Conservation (phyloP, 2,329 filamentous ascomycete genomes). For the Boeremia lycopersici region DNA sequence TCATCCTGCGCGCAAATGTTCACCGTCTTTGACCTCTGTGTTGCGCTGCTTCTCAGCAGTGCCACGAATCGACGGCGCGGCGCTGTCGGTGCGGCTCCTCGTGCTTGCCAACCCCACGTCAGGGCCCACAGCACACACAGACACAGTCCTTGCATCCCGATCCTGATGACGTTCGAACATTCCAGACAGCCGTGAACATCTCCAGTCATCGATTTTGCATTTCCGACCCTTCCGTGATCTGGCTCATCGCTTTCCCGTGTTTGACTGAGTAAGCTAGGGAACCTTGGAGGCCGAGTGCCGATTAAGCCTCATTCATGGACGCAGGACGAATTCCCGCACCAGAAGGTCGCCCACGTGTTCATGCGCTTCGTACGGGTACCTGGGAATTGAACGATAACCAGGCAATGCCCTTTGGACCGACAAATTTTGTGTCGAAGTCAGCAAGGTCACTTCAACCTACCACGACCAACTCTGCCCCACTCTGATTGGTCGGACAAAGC, state of each 20-base stretch:
- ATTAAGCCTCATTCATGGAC: not conserved
- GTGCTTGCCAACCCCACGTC: constrained; percentile 5
- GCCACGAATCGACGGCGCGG: not conserved
- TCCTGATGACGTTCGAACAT: constrained; percentile 17
- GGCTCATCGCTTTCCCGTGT: not conserved
- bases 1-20: not conserved
- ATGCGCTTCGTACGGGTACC: not conserved
- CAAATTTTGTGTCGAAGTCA: not conserved
- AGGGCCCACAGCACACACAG: constrained; percentile 1
- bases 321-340: not conserved
- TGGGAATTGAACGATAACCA: not conserved
- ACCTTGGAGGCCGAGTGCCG: constrained; percentile 5
- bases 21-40: not conserved
- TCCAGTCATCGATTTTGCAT: not conserved
- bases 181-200: constrained; percentile 3
- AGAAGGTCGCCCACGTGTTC: not conserved
- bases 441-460: not conserved
- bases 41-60: not conserved
- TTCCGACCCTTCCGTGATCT: constrained; percentile 8
- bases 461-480: not conserved
- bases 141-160: constrained; percentile 5
- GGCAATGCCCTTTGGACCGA: not conserved
- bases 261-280: constrained; percentile 1
- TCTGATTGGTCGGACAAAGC: not conserved
- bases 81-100: not conserved